Base-by-base conservation (phyloP, 495 filamentous ascomycete genomes). In the Penicillium riverlandense region DNA sequence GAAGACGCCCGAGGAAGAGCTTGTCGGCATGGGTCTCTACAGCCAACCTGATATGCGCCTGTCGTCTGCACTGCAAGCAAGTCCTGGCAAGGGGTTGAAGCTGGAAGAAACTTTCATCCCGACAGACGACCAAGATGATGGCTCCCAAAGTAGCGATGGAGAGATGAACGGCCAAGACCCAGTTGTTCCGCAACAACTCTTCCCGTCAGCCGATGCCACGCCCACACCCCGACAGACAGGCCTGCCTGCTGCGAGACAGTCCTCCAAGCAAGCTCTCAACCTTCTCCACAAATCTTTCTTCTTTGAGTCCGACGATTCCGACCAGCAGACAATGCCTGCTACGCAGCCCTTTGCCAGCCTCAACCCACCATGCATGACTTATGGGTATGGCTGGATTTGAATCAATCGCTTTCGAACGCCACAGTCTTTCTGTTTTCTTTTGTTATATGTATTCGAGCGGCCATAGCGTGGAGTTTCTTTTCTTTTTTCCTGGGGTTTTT, bases 11-110 rank as follows among this genome's bases (percentile, higher is more conserved):
- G 80, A 77, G 38, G 83, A 88, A 46, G 86, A 88, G 52, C 69
- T 94, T 2, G 79, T 89, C 14, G 88, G 86, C 14, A 83, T 94
- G 81, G 88, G 88, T 9, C 73, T 94, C 2, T 91, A 94, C 65
- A 86, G 85, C 55, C 63, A 78, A 29, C 82, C 83, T 7, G 77
- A 76, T 31, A 64, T 70, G 40, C 72, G 44, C 44, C 50, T 59
- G 7, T 74, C 73, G 36, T 73, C 72, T 29, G 69, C 74, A 6
- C 72, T 73, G 12, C 55, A 57, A 32, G 55, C 49, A 29, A 37
- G 58, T 1, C 73, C 69, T 10, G 85, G 86, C 35, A 86, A 86
- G 55, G 86, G 86, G 0, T 62, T 90, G 53, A 94, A 90, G 55
- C 68, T 94, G 11, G 87, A 90, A 67, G 87, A 91, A 48, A 83